Percentiles rank a stretch among this genome's conserved stretches.
phyloP scores from a whole-genome alignment of 805 yeast genomes.

The Ogataea pignaliae region DNA sequence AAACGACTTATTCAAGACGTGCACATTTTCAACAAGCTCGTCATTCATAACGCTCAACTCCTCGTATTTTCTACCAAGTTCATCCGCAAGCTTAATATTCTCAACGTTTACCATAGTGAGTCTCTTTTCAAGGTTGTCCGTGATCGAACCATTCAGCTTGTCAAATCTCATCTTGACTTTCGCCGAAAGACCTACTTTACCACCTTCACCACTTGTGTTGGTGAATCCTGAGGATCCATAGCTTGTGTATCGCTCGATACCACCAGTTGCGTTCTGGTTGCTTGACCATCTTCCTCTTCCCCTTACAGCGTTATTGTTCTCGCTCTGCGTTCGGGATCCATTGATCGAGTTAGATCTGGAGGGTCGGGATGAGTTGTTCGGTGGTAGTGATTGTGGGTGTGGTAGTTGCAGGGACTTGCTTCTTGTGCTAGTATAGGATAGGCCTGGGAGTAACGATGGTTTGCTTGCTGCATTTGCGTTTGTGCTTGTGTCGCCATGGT shows the following conservation, averaged over 20 bases:
- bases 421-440: no score
- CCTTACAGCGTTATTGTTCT: no score
- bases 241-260: not conserved
- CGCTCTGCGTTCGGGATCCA: no score
- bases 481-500: no score
- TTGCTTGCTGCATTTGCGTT: no score
- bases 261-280: not conserved
- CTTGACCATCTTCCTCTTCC: no score
- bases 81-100: slow-evolving; percentile 24
- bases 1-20: slow-evolving; percentile 26
- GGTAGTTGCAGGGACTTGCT: no score
- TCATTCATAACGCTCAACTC: slow-evolving; percentile 25
- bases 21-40: slow-evolving; percentile 25
- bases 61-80: slow-evolving; percentile 22
- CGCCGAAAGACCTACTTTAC: slow-evolving; percentile 9
- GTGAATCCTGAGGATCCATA: not conserved
- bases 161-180: slow-evolving; percentile 26
- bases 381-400: no score
- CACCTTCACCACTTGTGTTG: slow-evolving; percentile 1
- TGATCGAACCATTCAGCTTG: slow-evolving; percentile 23
- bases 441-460: no score
- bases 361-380: no score
- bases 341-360: no score
- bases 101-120: slow-evolving; percentile 25
- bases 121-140: slow-evolving; percentile 20